Evolutionary conservation across 148 eudicot species (phyloP), one percentile per base, ranked within the genome.

Genomic region (Persicaria maculosa): DNA sequence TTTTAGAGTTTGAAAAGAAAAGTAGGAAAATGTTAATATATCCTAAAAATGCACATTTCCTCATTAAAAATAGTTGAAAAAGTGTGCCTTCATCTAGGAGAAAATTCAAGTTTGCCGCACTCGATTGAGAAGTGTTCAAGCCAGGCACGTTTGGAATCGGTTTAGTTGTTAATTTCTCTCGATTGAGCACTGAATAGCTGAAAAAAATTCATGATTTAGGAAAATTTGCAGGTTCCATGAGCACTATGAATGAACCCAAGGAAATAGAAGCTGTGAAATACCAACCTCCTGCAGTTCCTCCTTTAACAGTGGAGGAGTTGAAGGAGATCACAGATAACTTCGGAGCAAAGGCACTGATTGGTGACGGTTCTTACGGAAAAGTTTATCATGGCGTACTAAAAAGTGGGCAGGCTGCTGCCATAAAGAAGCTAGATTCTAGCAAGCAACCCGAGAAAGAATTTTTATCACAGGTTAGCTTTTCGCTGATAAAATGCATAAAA

Each of bases 361-460:
- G 93, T 17, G 90, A 89, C 81, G 97, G 97, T 4, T 86, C 88
- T 71, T 86, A 84, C 77, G 97, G 97, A 77, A 80, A 88, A 79
- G 93, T 89, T 50, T 91, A 83, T 75, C 77, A 82, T 82, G 96
- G 93, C 73, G 76, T 87, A 54, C 82, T 91, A 78, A 84, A 74
- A 79, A 87, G 65, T 55, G 93, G 97, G 46, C 80, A 81, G 75
- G 90, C 91, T 4, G 87, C 88, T 43, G 93, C 97, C 58, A 78
- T 91, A 40, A 91, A 89, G 61, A 89, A 89, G 72, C 83, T 91
- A 71, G 91, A 91, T 83, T 85, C 91, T 61, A 84, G 87, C 81
- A 91, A 89, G 81, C 90, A 89, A 82, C 91, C 93, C 31, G 97
- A 89, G 52, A 85, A 84, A 64, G 93, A 87, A 68, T 83, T 91